A percentile compares a stretch with the other conserved stretches of the same genome.
Evolutionary conservation across 352 stramenopile species (phyloP).

Genomic region (Globisporangium orthogonon): DNA sequence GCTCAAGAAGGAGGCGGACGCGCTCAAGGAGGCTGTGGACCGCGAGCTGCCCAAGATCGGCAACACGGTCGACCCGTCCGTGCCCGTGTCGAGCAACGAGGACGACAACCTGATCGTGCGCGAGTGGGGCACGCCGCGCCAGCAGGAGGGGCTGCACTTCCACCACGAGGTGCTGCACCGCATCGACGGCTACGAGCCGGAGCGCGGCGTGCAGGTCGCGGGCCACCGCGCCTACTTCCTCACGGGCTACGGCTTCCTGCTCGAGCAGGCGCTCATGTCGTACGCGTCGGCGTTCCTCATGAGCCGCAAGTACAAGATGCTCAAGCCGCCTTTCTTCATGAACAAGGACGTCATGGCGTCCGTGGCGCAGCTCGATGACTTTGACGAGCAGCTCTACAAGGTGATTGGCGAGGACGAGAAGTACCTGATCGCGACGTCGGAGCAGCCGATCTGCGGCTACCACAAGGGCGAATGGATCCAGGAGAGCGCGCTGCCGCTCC

Average conservation of each 20-base stretch:
- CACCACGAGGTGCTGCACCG: slow-evolving; percentile 97
- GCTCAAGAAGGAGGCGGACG: slow-evolving; percentile 77
- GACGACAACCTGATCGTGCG: slow-evolving; percentile 94
- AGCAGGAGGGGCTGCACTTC: slow-evolving; percentile 86
- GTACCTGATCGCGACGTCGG: slow-evolving; percentile 99
- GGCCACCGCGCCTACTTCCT: slow-evolving; percentile 99
- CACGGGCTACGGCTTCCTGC: slow-evolving; percentile 95
- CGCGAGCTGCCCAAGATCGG: slow-evolving; percentile 89
- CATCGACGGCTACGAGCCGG: slow-evolving; percentile 99
- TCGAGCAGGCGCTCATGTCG: slow-evolving; percentile 99
- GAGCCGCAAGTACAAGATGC: slow-evolving; percentile 93
- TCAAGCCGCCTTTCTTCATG: slow-evolving; percentile 99
- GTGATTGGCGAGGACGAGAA: slow-evolving; percentile 96
- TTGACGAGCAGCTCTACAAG: slow-evolving; percentile 99
- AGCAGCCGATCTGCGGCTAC: slow-evolving; percentile 99
- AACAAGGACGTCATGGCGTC: slow-evolving; percentile 98
- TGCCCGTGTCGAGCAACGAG: slow-evolving; percentile 96
- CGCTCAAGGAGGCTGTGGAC: slow-evolving; percentile 70
- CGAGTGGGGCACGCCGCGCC: slow-evolving; percentile 63
- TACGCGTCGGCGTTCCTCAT: slow-evolving; percentile 97
- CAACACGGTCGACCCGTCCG: slow-evolving; percentile 95
- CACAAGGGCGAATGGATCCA: slow-evolving; percentile 93
- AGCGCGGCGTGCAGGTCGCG: slow-evolving; percentile 92
- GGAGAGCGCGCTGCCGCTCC: slow-evolving; percentile 72
- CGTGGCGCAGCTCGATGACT: slow-evolving; percentile 99